Conservation (phyloP, 768 basidiomycete genomes). For the Flagelloscypha sp. region DNA sequence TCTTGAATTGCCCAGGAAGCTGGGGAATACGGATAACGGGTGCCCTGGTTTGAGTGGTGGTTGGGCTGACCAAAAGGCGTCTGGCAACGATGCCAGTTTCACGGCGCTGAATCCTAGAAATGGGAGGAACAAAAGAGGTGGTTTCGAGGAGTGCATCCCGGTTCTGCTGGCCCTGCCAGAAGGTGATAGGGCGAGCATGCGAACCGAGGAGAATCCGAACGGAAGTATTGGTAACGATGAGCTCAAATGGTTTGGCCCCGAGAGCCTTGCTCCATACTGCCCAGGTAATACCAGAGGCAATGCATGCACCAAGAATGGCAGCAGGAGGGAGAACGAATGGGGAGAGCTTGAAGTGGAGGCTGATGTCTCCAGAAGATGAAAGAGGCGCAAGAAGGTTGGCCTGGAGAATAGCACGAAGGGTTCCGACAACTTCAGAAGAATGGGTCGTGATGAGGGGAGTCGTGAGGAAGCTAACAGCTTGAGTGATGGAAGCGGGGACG, state of each 20-base stretch:
- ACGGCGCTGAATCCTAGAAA: too few species aligned
- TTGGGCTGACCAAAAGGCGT: conserved; percentile 2
- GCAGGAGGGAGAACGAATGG: conserved; percentile 1
- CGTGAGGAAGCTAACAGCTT: conserved; percentile 12
- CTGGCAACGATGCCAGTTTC: conserved; percentile 2
- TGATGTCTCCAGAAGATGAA: conserved; percentile 2
- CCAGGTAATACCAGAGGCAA: conserved; percentile 10
- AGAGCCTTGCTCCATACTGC: conserved; percentile 8
- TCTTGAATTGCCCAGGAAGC: too few species aligned
- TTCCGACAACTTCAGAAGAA: conserved; percentile 2
- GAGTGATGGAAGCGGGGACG: conserved; percentile 11
- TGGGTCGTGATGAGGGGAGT: conserved; percentile 4
- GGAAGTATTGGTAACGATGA: conserved; percentile 10
- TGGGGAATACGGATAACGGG: too few species aligned
- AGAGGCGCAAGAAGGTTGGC: conserved; percentile 3
- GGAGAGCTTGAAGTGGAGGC: conserved; percentile 3
- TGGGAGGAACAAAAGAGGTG: too few species aligned
- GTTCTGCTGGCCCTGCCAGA: too few species aligned
- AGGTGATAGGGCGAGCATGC: too few species aligned
- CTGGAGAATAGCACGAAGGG: conserved; percentile 10
- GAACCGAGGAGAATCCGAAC: too few species aligned
- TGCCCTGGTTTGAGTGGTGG: too few species aligned
- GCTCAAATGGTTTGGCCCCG: conserved; percentile 1
- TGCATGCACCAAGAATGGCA: conserved; percentile 8
- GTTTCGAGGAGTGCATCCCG: too few species aligned